Evolutionary conservation across 495 filamentous ascomycete species (phyloP).

Genomic region (Tuber microsphaerosporum): DNA sequence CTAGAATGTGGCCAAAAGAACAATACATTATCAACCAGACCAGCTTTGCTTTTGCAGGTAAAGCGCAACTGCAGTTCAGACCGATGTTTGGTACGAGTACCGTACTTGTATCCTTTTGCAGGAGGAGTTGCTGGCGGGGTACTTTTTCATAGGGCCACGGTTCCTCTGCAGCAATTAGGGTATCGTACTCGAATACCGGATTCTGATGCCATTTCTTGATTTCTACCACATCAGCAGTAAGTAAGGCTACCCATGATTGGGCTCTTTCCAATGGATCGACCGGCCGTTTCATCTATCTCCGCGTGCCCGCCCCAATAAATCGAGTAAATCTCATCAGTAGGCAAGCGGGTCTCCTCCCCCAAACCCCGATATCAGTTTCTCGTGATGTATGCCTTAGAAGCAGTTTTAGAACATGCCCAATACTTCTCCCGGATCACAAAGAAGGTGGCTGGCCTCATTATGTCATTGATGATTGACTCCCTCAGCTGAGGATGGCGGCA

Average conservation of each 20-base stretch:
- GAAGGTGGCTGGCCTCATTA: background rate
- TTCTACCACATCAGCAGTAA: background rate
- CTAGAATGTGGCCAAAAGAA: background rate
- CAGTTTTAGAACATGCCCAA: background rate
- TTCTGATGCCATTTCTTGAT: slow-evolving; percentile 1
- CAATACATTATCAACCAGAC: background rate
- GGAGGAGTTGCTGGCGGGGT: slow-evolving; percentile 24
- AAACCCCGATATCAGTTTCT: slow-evolving; percentile 3
- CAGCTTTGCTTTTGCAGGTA: background rate
- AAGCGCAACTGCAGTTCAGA: background rate
- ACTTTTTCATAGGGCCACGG: slow-evolving; percentile 34
- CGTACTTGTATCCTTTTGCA: background rate
- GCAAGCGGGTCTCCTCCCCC: background rate
- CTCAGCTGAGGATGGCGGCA: background rate
- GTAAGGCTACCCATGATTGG: background rate
- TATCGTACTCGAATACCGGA: background rate
- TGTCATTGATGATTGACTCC: background rate
- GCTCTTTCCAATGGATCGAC: background rate
- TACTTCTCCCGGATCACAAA: background rate
- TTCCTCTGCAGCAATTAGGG: slow-evolving; percentile 30
- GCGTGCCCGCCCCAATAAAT: background rate
- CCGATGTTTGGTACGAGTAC: background rate
- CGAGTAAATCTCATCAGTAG: background rate
- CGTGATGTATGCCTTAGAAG: background rate
- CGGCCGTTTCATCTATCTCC: slow-evolving; percentile 2